Evolutionary conservation across 495 filamentous ascomycete species (phyloP).

Genomic region (Penicillium soppii): DNA sequence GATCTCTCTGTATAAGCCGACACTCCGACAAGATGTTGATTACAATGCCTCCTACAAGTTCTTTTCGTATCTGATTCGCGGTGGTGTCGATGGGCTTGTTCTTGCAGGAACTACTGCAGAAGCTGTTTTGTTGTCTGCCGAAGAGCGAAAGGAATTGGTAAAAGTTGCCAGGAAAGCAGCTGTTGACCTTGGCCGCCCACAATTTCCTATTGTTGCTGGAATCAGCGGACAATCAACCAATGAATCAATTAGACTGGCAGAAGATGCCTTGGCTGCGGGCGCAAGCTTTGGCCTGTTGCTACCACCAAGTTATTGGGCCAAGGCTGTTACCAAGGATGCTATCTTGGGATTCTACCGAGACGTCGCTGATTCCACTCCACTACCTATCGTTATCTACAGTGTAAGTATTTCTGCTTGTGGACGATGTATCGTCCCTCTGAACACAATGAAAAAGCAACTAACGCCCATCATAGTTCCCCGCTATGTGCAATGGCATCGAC

Average conservation of each 20-base stretch:
- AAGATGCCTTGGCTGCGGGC: conserved; percentile 51
- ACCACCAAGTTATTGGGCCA: conserved; percentile 59
- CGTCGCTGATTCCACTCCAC: conserved; percentile 43
- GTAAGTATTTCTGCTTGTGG: conserved; percentile 6
- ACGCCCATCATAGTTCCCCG: conserved; percentile 51
- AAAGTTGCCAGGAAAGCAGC: conserved; percentile 46
- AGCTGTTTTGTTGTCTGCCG: conserved; percentile 54
- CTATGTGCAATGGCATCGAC: conserved; percentile 65
- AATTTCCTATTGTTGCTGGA: conserved; percentile 56
- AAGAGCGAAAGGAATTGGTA: conserved; percentile 51
- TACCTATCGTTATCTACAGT: conserved; percentile 63
- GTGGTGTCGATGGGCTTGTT: conserved; percentile 50
- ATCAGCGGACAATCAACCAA: conserved; percentile 58
- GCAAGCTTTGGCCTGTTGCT: conserved; percentile 57
- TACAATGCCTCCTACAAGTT: conserved; percentile 37
- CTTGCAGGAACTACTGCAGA: conserved; percentile 61
- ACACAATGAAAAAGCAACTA: not conserved
- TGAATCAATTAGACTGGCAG: conserved; percentile 65
- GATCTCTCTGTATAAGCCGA: conserved; percentile 37
- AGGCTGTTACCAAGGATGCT: conserved; percentile 53
- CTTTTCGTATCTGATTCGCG: conserved; percentile 25
- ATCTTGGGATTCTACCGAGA: conserved; percentile 57
- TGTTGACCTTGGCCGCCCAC: conserved; percentile 56
- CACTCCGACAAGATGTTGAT: conserved; percentile 39
- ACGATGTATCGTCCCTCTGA: not conserved